Base-by-base conservation (phyloP, 331 rosid genomes). In the Cydonia oblonga region DNA sequence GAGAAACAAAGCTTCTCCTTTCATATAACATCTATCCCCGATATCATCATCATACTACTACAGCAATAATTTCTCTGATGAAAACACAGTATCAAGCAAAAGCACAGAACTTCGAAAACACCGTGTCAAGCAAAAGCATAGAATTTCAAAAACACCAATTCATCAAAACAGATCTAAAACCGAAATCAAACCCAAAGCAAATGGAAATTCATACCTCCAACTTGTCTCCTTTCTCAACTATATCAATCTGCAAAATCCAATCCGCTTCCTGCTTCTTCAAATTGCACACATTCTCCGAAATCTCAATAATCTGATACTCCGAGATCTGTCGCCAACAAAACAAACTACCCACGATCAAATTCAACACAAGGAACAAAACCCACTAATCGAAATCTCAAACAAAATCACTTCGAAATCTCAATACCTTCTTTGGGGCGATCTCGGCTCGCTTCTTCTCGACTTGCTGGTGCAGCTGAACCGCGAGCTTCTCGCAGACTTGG, bases 201-300 rank as follows among this genome's bases (percentile, higher is more conserved):
- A 38, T 11, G 66, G 64, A 70, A 6, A 18, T 18, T 51, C 56
- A 18, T 82, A 93, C 98, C 96, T 88, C 89, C 58, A 91, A 69
- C 77, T 75, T 82, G 81, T 93, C 90, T 76, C 74, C 91, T 72
- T 89, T 82, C 76, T 95, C 98, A 44, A 88, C 92, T 40, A 91
- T 82, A 73, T 95, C 98, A 69, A 95, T 89, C 79, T 79, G 82
- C 80, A 92, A 80, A 63, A 92, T 88, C 96, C 96, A 92, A 87
- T 92, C 96, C 18, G 96, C 96, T 81, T 92, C 96, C 1, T 81
- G 83, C 79, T 90, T 92, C 87, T 90, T 92, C 87, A 92, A 78
- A 82, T 88, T 88, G 65, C 96, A 92, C 73, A 87, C 90, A 81
- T 88, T 92, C 91, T 92, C 96, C 57, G 91, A 80, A 66, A 92